Evolutionary conservation across 306 rosid genomes (phyloP), one percentile per base, ranked within the genome.

Genomic region (Urtica urens): DNA sequence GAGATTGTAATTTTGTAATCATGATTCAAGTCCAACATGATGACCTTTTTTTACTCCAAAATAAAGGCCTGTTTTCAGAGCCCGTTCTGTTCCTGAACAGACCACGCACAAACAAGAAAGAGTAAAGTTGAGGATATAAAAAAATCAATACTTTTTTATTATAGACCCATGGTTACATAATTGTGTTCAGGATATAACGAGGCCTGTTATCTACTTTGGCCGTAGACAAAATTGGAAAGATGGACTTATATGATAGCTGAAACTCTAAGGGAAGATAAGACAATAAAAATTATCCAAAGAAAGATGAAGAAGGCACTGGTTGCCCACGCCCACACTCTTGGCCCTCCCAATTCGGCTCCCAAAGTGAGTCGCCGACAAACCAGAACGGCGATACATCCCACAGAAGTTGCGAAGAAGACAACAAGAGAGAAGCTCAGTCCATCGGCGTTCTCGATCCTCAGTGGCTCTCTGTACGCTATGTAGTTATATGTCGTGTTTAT

Each of bases 271-370:
- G 95, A 90, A 57, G 97, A 84, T 10, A 84, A 66, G 27, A 79
- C 78, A 27, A 84, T 70, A 75, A 90, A 90, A 64, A 79, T 73
- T 40, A 84, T 3, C 97, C 95, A 84, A 38, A 90, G 73, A 25
- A 80, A 52, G 77, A 84, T 81, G 71, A 90, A 79, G 65, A 60
- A 85, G 7, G 35, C 63, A 33, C 27, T 64, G 15, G 97, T 84
- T 57, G 75, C 17, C 95, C 97, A 81, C 2, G 97, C 97, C 95
- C 95, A 90, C 49, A 68, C 67, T 78, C 61, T 84, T 34, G 97
- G 97, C 48, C 97, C 97, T 60, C 97, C 97, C 27, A 90, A 80
- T 66, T 84, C 95, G 38, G 92, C 97, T 2, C 97, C 97, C 51
- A 90, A 63, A 20, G 75, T 60, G 35, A 75, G 53, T 57, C 97